Percentiles rank a stretch among this genome's conserved stretches.
phyloP scores from a whole-genome alignment of 305 asterid genomes.

The Striga hermonthica region DNA sequence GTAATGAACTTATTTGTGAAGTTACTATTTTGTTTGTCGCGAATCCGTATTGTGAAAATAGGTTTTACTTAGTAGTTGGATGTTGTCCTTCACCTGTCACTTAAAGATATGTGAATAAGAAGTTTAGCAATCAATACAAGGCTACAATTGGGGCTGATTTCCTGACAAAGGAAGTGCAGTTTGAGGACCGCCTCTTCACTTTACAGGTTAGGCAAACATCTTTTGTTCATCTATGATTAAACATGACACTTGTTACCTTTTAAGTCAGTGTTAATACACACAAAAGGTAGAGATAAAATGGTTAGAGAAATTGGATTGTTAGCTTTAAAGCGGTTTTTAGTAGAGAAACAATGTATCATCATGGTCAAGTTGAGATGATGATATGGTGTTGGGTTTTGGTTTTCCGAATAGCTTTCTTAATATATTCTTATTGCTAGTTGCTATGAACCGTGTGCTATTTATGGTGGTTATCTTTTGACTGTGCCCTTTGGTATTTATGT shows the following conservation, averaged over 20 bases:
- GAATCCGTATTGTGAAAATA: background rate
- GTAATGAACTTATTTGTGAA: conserved; percentile 10
- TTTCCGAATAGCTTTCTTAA: background rate
- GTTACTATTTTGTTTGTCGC: conserved; percentile 6
- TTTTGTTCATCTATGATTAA: conserved; percentile 13
- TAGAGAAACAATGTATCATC: background rate
- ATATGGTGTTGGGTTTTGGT: too few species aligned
- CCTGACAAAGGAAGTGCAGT: conserved; percentile 63
- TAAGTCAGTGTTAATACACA: background rate
- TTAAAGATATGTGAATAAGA: conserved; percentile 63
- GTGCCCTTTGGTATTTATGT: background rate
- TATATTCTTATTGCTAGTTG: background rate
- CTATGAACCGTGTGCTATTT: background rate
- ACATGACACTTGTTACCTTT: background rate
- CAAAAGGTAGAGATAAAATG: too few species aligned
- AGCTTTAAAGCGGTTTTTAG: background rate
- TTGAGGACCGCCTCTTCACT: conserved; percentile 62
- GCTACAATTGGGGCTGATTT: conserved; percentile 79
- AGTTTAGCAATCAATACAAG: conserved; percentile 63
- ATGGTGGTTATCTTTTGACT: background rate
- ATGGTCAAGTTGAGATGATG: too few species aligned
- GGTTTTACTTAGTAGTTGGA: conserved; percentile 12
- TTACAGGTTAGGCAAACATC: conserved; percentile 46
- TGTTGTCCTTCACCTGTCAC: conserved; percentile 31
- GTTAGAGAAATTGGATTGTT: background rate